Percentiles rank a stretch among this genome's conserved stretches.
Conservation (phyloP, 805 yeast genomes). For the Wickerhamiella spandovensis region DNA sequence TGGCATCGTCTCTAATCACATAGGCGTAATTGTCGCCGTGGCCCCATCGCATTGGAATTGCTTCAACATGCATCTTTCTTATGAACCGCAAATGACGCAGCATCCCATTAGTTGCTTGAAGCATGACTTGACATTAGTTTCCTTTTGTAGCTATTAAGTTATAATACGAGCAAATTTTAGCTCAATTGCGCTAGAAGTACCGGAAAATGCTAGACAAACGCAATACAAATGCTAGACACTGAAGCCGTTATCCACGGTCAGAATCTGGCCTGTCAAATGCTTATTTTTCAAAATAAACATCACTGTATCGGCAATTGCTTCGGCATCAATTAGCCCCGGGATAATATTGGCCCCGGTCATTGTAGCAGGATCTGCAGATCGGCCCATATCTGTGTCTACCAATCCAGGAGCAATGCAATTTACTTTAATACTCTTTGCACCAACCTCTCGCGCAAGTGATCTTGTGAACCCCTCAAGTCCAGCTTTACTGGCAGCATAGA, state of each 20-base stretch:
- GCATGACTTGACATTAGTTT: too few species aligned
- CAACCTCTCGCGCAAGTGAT: conserved; percentile 47
- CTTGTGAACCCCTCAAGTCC: conserved; percentile 53
- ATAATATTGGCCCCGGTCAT: conserved; percentile 5
- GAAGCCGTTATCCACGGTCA: conserved; percentile 14
- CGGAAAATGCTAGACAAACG: not conserved
- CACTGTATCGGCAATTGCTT: conserved; percentile 14
- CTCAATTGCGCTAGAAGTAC: too few species aligned
- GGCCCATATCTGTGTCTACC: conserved; percentile 48
- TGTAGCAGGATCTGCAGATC: conserved; percentile 4
- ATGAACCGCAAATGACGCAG: not conserved
- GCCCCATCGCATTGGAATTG: conserved; percentile 92
- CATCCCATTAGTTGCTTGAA: too few species aligned
- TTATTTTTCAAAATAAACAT: conserved; percentile 7
- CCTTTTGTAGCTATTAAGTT: too few species aligned
- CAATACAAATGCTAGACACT: not conserved
- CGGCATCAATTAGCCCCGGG: conserved; percentile 11
- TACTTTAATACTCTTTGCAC: conserved; percentile 39
- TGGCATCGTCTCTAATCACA: conserved; percentile 51
- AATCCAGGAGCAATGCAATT: conserved; percentile 61
- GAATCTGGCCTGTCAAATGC: conserved; percentile 13
- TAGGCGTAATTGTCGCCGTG: conserved; percentile 86
- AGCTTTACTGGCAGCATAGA: conserved; percentile 58
- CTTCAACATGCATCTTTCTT: conserved; percentile 56
- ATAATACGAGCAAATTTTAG: too few species aligned